Conservation (phyloP, 148 eudicot species). For the Camellia granthamiana region DNA sequence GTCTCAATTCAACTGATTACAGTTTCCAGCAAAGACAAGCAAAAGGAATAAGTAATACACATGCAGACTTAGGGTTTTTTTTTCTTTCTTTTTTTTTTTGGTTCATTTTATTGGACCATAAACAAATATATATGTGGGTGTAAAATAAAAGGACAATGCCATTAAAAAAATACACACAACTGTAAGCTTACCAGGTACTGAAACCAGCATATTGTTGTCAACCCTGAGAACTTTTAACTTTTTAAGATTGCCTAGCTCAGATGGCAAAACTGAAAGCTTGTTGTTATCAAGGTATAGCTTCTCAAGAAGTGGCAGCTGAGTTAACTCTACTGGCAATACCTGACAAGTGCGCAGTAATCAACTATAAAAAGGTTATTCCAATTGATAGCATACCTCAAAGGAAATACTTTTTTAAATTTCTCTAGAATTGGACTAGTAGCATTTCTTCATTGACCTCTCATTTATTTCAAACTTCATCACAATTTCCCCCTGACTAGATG, state of each 20-base stretch:
- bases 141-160: neutral
- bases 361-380: constrained; percentile 13
- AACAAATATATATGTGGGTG: neutral
- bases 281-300: constrained; percentile 87
- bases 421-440: neutral
- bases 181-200: constrained; percentile 80
- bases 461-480: neutral
- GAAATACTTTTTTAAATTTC: no score
- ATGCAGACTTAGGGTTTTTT: neutral
- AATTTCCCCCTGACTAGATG: neutral
- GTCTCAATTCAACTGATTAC: constrained; percentile 79
- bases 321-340: constrained; percentile 87
- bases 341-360: constrained; percentile 18
- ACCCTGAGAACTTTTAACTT: constrained; percentile 80
- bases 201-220: constrained; percentile 78
- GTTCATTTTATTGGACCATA: neutral
- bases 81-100: neutral
- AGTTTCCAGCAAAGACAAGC: constrained; percentile 20
- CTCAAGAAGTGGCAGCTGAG: constrained; percentile 81
- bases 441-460: neutral
- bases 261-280: constrained; percentile 72
- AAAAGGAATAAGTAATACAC: constrained; percentile 8
- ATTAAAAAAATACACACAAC: neutral
- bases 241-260: constrained; percentile 85
- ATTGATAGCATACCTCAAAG: constrained; percentile 2